Evolutionary conservation across 2,329 filamentous ascomycete species (phyloP).

Genomic region (Sarocladium kiliense): DNA sequence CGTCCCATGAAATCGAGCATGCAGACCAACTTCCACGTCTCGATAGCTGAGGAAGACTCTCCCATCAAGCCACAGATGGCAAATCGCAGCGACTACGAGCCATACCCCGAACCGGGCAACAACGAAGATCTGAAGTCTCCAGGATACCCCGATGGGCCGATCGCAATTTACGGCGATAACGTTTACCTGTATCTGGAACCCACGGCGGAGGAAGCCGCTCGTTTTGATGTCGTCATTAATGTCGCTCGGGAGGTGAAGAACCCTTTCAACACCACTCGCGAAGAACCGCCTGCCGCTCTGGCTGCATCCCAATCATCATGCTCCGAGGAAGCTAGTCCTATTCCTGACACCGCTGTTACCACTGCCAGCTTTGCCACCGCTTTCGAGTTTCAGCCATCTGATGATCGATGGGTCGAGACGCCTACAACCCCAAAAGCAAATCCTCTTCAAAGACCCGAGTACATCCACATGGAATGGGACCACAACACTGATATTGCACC

Average conservation of each 20-base stretch:
- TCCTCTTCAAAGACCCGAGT: slow-evolving; percentile 57
- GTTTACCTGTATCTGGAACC: slow-evolving; percentile 79
- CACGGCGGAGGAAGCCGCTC: slow-evolving; percentile 68
- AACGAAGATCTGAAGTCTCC: slow-evolving; percentile 77
- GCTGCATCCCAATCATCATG: slow-evolving; percentile 18
- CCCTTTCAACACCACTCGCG: slow-evolving; percentile 50
- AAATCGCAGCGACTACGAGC: slow-evolving; percentile 49
- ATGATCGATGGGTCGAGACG: slow-evolving; percentile 34
- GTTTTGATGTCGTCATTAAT: slow-evolving; percentile 80
- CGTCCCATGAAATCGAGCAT: slow-evolving; percentile 44
- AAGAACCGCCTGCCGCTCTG: slow-evolving; percentile 3
- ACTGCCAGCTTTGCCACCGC: slow-evolving; percentile 55
- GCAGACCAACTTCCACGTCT: slow-evolving; percentile 30
- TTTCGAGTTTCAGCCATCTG: slow-evolving; percentile 47
- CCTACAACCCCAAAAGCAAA: slow-evolving; percentile 35
- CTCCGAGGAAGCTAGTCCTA: slow-evolving; percentile 32
- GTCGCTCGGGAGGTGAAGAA: slow-evolving; percentile 78
- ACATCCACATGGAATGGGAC: slow-evolving; percentile 84
- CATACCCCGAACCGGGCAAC: slow-evolving; percentile 61
- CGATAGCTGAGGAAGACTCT: slow-evolving; percentile 51
- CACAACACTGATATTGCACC: slow-evolving; percentile 82
- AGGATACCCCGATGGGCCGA: slow-evolving; percentile 75
- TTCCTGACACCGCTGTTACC: slow-evolving; percentile 51
- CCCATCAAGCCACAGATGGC: slow-evolving; percentile 58
- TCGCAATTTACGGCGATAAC: slow-evolving; percentile 73